These are phyloP conservation scores for Trametes cingulata DNA, from an alignment of 768 basidiomycete genomes.

Conservation along the genomic window DNA sequence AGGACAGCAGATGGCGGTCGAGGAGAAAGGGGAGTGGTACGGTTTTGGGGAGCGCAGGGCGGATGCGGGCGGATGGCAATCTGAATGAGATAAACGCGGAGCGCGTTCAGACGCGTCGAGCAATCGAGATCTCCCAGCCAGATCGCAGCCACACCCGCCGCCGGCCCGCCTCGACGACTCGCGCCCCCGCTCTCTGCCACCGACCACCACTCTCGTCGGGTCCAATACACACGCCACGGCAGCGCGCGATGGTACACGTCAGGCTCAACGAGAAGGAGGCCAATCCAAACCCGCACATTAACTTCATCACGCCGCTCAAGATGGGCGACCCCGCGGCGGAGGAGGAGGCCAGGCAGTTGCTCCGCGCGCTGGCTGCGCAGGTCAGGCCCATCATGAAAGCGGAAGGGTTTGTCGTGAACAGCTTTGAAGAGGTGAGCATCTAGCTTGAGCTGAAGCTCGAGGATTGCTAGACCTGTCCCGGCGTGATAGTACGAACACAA, in stretches of 20 bases:
- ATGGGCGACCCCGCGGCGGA: conserved; percentile 42
- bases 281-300: conserved; percentile 76
- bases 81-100: conserved; percentile 4
- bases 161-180: conserved; percentile 1
- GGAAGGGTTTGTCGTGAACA: conserved; percentile 75
- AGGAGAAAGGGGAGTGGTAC: conserved; percentile 2
- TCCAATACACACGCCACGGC: background rate
- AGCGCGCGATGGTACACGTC: conserved; percentile 69
- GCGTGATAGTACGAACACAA: conserved; percentile 71
- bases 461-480: too few relatives aligned
- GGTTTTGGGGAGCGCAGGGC: background rate
- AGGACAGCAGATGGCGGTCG: background rate
- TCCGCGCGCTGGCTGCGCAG: conserved; percentile 81
- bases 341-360: conserved; percentile 68
- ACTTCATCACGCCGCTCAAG: conserved; percentile 70
- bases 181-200: background rate
- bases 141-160: background rate
- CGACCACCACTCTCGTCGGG: background rate
- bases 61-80: background rate
- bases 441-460: background rate
- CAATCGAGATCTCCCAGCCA: conserved; percentile 3
- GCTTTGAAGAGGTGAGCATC: conserved; percentile 70
- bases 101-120: background rate
- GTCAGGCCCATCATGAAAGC: conserved; percentile 81
- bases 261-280: conserved; percentile 67